phyloP scores from a whole-genome alignment of 352 stramenopile genomes.

The Phytophthora foliorum region DNA sequence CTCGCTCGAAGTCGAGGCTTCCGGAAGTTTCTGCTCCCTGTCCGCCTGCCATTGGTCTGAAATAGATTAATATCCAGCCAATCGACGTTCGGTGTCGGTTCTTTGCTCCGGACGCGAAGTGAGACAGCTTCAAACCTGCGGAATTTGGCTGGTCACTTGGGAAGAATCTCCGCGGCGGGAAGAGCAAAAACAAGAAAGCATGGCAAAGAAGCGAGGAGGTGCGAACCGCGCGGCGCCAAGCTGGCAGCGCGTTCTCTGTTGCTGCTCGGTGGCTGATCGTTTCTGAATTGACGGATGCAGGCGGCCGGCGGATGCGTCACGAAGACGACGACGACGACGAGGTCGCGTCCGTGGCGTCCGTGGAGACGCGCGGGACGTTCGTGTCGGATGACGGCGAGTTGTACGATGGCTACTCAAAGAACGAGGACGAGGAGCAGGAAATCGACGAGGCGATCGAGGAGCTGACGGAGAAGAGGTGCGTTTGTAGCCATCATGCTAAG shows the following conservation, averaged over 20 bases:
- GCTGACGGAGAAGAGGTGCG: constrained; percentile 81
- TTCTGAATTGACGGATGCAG: constrained; percentile 20
- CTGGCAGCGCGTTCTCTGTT: too few relatives aligned
- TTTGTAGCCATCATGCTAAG: background rate
- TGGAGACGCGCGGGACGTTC: constrained; percentile 73
- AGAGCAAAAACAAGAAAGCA: constrained; percentile 33
- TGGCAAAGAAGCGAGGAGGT: constrained; percentile 82
- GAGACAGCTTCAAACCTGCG: background rate
- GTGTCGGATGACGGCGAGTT: constrained; percentile 73
- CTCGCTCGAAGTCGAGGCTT: background rate
- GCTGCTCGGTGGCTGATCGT: constrained; percentile 15
- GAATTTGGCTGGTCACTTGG: constrained; percentile 9
- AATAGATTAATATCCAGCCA: constrained; percentile 16
- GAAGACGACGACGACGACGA: constrained; percentile 83
- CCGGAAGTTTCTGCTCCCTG: background rate
- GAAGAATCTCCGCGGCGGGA: constrained; percentile 11
- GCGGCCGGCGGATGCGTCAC: constrained; percentile 68
- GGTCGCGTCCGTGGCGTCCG: constrained; percentile 67
- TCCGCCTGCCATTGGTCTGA: constrained; percentile 12
- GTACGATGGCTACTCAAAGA: constrained; percentile 74
- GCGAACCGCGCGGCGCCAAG: background rate
- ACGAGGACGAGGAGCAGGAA: constrained; percentile 66
- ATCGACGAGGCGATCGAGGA: constrained; percentile 84
- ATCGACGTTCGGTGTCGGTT: constrained; percentile 8
- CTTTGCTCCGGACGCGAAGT: constrained; percentile 9